Conservation (phyloP, 2,329 filamentous ascomycete genomes). For the Arthrobotrys conoides region DNA sequence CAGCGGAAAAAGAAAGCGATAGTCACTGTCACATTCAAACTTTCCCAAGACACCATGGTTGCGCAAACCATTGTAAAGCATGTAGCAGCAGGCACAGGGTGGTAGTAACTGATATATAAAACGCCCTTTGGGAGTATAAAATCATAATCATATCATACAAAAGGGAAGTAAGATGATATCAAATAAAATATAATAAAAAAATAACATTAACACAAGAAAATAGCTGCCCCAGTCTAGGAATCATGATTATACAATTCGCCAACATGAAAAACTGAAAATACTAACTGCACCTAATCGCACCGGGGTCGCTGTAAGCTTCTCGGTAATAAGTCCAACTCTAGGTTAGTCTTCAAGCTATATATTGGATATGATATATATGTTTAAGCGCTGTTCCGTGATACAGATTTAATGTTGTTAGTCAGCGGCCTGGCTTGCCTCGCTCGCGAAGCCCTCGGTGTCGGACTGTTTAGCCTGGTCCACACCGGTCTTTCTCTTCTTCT, state of each 20-base stretch:
- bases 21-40: constrained; percentile 19
- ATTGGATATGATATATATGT: constrained; percentile 6
- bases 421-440: constrained; percentile 56
- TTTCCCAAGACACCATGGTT: constrained; percentile 35
- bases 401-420: constrained; percentile 18
- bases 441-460: constrained; percentile 56
- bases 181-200: constrained; percentile 19
- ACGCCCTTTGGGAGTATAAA: constrained; percentile 40
- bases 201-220: constrained; percentile 20
- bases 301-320: not conserved
- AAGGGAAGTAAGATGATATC: constrained; percentile 19
- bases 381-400: not conserved
- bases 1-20: not conserved
- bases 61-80: constrained; percentile 23
- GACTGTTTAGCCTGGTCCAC: constrained; percentile 52
- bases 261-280: constrained; percentile 13
- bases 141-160: constrained; percentile 58
- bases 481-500: constrained; percentile 41
- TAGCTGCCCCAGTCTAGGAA: constrained; percentile 37
- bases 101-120: constrained; percentile 10
- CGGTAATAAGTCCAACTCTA: constrained; percentile 10
- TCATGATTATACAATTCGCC: constrained; percentile 17
- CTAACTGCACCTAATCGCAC: not conserved
- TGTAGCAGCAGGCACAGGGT: constrained; percentile 1
- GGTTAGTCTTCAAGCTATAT: constrained; percentile 4